Evolutionary conservation across 164 flowering plant genomes (phyloP).

Genomic region (Akebia trifoliata): DNA sequence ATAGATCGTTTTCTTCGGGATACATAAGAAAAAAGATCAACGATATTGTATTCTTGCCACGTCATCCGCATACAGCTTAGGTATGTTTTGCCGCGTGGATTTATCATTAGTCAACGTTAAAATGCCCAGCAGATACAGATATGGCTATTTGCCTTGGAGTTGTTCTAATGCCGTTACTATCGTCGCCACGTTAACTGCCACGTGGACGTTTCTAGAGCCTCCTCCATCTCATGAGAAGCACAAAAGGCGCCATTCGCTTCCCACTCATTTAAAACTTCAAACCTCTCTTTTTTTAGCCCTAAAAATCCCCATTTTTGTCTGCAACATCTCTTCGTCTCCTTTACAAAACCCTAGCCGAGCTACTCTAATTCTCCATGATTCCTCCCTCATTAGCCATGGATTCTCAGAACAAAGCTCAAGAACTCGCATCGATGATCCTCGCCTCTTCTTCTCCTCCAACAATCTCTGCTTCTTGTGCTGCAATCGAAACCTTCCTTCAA

Average conservation of each 20-base stretch:
- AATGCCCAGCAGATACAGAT: too few species aligned
- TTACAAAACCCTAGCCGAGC: conserved; percentile 20
- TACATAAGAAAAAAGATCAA: too few species aligned
- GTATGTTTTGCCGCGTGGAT: too few species aligned
- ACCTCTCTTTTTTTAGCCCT: conserved; percentile 3
- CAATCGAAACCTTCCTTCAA: conserved; percentile 56
- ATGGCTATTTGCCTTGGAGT: too few species aligned
- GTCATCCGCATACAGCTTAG: too few species aligned
- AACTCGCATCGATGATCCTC: conserved; percentile 48
- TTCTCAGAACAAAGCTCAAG: conserved; percentile 53
- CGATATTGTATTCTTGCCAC: too few species aligned
- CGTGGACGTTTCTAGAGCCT: neutral
- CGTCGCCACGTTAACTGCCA: conserved; percentile 5
- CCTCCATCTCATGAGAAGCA: conserved; percentile 1
- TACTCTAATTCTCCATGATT: conserved; percentile 26
- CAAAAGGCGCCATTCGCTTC: conserved; percentile 48
- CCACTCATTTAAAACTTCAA: conserved; percentile 30
- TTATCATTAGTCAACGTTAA: too few species aligned
- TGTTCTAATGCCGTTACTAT: too few species aligned
- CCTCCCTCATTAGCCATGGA: conserved; percentile 58
- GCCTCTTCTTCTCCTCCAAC: conserved; percentile 48
- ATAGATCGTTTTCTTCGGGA: too few species aligned
- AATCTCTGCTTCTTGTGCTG: conserved; percentile 49
- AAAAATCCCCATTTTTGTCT: neutral
- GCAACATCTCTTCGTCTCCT: neutral